Conservation (phyloP, 345 rosid genomes). For the Melaleuca alternifolia region DNA sequence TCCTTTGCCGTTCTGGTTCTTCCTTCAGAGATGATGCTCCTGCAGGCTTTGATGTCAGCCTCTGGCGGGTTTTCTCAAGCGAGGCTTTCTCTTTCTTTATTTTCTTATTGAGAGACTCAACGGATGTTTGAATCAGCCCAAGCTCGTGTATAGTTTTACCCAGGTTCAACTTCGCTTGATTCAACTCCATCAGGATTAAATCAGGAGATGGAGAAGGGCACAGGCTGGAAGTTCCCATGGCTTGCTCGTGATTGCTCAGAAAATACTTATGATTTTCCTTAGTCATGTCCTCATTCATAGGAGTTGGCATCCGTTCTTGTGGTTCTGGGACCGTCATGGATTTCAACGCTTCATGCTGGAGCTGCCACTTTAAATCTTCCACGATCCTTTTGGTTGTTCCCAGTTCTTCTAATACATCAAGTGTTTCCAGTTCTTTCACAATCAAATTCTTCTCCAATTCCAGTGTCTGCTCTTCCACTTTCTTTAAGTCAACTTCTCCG, state of each 20-base stretch:
- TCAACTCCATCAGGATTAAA: slow-evolving; percentile 67
- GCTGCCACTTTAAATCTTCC: slow-evolving; percentile 78
- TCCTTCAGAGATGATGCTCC: slow-evolving; percentile 39
- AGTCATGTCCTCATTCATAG: slow-evolving; percentile 55
- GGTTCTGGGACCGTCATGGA: slow-evolving; percentile 33
- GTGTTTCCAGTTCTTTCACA: slow-evolving; percentile 85
- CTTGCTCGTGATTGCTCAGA: slow-evolving; percentile 11
- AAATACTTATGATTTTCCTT: slow-evolving; percentile 21
- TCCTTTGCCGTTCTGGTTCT: slow-evolving; percentile 2
- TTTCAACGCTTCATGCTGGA: slow-evolving; percentile 71
- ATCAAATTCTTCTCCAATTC: slow-evolving; percentile 88
- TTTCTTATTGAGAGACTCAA: slow-evolving; percentile 65
- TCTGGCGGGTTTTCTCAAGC: slow-evolving; percentile 52
- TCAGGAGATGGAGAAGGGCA: slow-evolving; percentile 58
- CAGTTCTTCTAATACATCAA: slow-evolving; percentile 87
- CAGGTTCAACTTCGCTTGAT: slow-evolving; percentile 79
- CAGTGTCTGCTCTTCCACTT: slow-evolving; percentile 78
- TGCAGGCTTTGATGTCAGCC: slow-evolving; percentile 52
- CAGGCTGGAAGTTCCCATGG: slow-evolving; percentile 23
- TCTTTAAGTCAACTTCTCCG: slow-evolving; percentile 75
- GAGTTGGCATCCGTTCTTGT: slow-evolving; percentile 22
- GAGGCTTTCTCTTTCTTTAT: slow-evolving; percentile 66
- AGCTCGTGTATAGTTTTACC: slow-evolving; percentile 83
- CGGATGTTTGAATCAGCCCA: slow-evolving; percentile 70
- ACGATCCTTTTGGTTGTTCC: slow-evolving; percentile 79